These are phyloP conservation scores for Phytopythium montanum DNA, from an alignment of 352 stramenopile species.

Conservation along the genomic window DNA sequence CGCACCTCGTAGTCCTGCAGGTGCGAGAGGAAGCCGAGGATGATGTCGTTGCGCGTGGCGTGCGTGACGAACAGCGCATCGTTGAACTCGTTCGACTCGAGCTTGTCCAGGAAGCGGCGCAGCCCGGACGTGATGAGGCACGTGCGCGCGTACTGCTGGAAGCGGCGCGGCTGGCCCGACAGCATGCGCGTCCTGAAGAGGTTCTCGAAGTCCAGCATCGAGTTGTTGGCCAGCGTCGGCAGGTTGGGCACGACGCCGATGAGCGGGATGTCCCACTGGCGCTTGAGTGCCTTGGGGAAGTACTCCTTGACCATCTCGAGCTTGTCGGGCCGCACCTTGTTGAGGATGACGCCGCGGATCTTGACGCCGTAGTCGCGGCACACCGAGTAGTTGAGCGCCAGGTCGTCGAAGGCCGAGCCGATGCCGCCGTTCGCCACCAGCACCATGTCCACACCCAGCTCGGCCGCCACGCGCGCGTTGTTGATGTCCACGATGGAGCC, in stretches of 20 bases:
- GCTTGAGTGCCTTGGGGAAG: conserved; percentile 76
- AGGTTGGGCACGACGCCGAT: conserved; percentile 86
- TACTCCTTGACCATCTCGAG: conserved; percentile 85
- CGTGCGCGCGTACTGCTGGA: conserved; percentile 74
- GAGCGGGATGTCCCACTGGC: conserved; percentile 72
- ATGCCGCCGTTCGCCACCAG: conserved; percentile 95
- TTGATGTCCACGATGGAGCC: conserved; percentile 95
- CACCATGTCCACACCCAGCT: conserved; percentile 93
- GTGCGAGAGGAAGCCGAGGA: conserved; percentile 84
- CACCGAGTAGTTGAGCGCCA: conserved; percentile 92
- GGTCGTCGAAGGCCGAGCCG: conserved; percentile 91
- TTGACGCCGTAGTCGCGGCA: conserved; percentile 92
- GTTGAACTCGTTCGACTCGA: conserved; percentile 69
- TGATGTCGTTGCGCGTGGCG: conserved; percentile 88
- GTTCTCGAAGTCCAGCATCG: conserved; percentile 88
- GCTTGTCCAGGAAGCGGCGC: conserved; percentile 75
- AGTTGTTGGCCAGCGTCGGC: conserved; percentile 65
- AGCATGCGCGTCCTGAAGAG: conserved; percentile 79
- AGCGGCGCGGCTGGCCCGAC: conserved; percentile 42
- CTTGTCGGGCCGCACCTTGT: conserved; percentile 90
- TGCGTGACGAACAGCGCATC: conserved; percentile 89
- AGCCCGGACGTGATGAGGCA: conserved; percentile 87
- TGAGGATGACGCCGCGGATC: conserved; percentile 94
- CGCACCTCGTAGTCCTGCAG: conserved; percentile 68
- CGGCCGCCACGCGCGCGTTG: conserved; percentile 92